These are phyloP conservation scores for Venturia oleaginea DNA, from an alignment of 2,329 filamentous ascomycete species.

Conservation along the genomic window DNA sequence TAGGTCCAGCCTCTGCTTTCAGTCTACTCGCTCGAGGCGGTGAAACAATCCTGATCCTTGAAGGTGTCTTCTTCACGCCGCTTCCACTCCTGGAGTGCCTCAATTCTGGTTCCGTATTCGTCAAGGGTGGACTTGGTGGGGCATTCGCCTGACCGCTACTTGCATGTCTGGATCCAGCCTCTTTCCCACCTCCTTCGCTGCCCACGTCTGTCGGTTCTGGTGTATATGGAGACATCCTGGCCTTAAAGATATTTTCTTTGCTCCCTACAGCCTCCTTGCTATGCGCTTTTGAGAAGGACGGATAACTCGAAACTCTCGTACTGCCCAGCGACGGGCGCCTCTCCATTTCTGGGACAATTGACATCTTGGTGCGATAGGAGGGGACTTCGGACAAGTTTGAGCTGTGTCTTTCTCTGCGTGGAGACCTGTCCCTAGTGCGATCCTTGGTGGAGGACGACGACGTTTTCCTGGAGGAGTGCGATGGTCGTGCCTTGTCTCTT, in stretches of 20 bases:
- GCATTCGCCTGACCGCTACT: conserved; percentile 25
- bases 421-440: conserved; percentile 19
- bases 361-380: conserved; percentile 22
- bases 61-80: conserved; percentile 24
- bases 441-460: conserved; percentile 6
- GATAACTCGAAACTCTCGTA: conserved; percentile 55
- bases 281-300: conserved; percentile 79
- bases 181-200: conserved; percentile 23
- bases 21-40: conserved; percentile 8
- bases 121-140: conserved; percentile 41
- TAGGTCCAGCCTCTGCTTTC: conserved; percentile 1
- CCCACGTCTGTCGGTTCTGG: conserved; percentile 36
- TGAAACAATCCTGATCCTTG: conserved; percentile 7
- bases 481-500: conserved; percentile 10
- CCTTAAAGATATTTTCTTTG: conserved; percentile 30
- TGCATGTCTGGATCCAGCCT: conserved; percentile 18
- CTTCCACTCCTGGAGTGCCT: conserved; percentile 35
- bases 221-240: conserved; percentile 25
- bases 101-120: conserved; percentile 34
- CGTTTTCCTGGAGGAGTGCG: conserved; percentile 4
- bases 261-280: conserved; percentile 76
- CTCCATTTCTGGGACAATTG: conserved; percentile 39
- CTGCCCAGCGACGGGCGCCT: conserved; percentile 30
- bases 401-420: conserved; percentile 23
- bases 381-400: neutral